These are phyloP conservation scores for Fusarium keratoplasticum DNA, from an alignment of 2,329 filamentous ascomycete species.

Conservation along the genomic window DNA sequence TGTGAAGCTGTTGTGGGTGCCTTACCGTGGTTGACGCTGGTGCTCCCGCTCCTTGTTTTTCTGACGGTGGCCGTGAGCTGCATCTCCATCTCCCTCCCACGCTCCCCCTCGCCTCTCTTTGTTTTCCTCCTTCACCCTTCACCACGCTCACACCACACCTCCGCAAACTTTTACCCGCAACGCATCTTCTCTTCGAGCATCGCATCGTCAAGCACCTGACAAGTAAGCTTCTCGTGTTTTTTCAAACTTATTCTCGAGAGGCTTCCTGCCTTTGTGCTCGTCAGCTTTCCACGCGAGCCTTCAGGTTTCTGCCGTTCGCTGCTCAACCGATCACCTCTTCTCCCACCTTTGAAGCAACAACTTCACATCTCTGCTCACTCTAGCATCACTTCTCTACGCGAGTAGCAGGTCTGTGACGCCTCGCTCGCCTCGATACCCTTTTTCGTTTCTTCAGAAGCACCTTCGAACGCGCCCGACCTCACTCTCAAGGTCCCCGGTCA, in stretches of 20 bases:
- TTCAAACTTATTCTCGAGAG: not conserved
- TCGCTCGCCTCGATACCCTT: not conserved
- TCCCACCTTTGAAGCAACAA: not conserved
- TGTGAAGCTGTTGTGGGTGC: not conserved
- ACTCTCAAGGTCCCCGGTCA: not conserved
- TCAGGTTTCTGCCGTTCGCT: not conserved
- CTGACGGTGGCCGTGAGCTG: not conserved
- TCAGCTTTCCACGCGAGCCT: not conserved
- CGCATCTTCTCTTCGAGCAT: not conserved
- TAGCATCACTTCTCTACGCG: not conserved
- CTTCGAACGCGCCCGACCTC: not conserved
- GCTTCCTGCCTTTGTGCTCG: not conserved
- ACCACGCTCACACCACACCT: not conserved
- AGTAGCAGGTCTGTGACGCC: not conserved
- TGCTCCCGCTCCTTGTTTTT: not conserved
- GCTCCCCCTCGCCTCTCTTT: not conserved
- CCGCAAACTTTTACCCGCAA: not conserved
- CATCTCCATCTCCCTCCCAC: not conserved
- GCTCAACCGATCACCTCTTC: not conserved
- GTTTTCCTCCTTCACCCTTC: not conserved
- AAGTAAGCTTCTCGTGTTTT: not conserved
- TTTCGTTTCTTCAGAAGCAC: not conserved
- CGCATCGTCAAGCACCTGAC: not conserved
- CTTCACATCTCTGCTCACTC: not conserved
- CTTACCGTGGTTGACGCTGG: not conserved